phyloP scores from a whole-genome alignment of 1,284 basidiomycete species.

The Cerrena zonata region DNA sequence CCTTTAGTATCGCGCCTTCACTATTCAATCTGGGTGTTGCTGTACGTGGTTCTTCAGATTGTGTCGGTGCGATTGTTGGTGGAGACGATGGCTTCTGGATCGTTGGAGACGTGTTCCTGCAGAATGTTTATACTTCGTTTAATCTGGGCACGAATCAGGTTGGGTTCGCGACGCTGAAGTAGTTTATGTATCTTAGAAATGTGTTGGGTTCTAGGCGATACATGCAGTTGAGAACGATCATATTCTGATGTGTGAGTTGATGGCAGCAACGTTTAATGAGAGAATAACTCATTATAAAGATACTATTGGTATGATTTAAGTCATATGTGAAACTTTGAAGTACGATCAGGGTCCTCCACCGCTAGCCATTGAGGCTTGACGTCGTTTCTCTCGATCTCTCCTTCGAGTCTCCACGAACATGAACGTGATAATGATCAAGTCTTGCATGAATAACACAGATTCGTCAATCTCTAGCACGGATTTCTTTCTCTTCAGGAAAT shows the following conservation, averaged over 20 bases:
- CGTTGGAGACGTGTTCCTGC: slow-evolving; percentile 25
- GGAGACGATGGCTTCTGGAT: slow-evolving; percentile 22
- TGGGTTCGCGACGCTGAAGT: slow-evolving; percentile 13
- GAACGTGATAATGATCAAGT: slow-evolving; percentile 11
- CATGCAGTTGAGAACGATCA: not conserved
- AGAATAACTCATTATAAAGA: no score
- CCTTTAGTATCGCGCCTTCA: slow-evolving; percentile 32
- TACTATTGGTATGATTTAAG: no score
- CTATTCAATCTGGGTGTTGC: slow-evolving; percentile 24
- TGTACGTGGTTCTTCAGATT: slow-evolving; percentile 11
- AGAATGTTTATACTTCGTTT: slow-evolving; percentile 18
- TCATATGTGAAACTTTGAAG: no score
- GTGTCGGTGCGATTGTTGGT: slow-evolving; percentile 16
- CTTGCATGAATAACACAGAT: slow-evolving; percentile 4
- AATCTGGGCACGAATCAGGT: slow-evolving; percentile 14
- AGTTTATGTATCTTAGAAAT: no score
- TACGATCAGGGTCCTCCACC: no score
- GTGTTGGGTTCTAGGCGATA: no score
- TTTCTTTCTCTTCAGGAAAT: slow-evolving; percentile 4
- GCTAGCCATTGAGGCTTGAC: no score
- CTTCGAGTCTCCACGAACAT: slow-evolving; percentile 7
- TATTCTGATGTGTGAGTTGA: no score
- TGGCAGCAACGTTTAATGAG: no score
- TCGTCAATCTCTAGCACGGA: slow-evolving; percentile 3
- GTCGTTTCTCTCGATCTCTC: slow-evolving; percentile 1